phyloP scores from a whole-genome alignment of 192 early-diverging fungal genomes.

The Phycomyces nitens region DNA sequence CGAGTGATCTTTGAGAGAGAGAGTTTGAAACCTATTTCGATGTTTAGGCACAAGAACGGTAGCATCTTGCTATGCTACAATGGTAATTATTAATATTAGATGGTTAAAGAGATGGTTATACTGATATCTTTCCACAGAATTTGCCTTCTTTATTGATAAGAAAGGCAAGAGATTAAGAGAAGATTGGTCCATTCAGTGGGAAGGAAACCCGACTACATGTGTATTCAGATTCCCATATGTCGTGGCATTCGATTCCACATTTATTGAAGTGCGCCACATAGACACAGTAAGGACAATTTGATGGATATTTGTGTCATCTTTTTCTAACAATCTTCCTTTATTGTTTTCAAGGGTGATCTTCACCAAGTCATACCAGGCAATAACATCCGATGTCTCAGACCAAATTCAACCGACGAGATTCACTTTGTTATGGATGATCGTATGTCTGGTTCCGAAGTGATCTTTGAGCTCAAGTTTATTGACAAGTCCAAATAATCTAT shows the following conservation, averaged over 20 bases:
- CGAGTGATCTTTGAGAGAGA: conserved; percentile 80
- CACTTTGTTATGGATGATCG: conserved; percentile 45
- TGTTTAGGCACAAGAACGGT: conserved; percentile 75
- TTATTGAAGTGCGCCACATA: conserved; percentile 86
- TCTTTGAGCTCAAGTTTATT: conserved; percentile 21
- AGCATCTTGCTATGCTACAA: conserved; percentile 91
- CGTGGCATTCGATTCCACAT: conserved; percentile 84
- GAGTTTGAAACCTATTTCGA: conserved; percentile 71
- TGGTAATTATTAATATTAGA: conserved; percentile 55
- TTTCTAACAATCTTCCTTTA: background rate
- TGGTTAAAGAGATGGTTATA: background rate
- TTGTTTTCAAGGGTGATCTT: conserved; percentile 41
- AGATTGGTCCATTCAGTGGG: conserved; percentile 86
- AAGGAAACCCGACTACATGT: conserved; percentile 82
- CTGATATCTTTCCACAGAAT: conserved; percentile 51
- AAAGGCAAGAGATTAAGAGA: conserved; percentile 69
- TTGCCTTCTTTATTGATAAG: conserved; percentile 90
- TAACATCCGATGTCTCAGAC: conserved; percentile 57
- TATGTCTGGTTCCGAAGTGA: conserved; percentile 8
- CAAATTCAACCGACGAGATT: conserved; percentile 40
- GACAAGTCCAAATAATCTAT: background rate
- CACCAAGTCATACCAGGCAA: conserved; percentile 51
- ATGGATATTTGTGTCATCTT: background rate
- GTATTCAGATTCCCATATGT: conserved; percentile 81
- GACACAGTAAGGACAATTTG: conserved; percentile 65